Evolutionary conservation across 2,329 filamentous ascomycete genomes (phyloP), one percentile per base, ranked within the genome.

Genomic region (Septoria linicola): DNA sequence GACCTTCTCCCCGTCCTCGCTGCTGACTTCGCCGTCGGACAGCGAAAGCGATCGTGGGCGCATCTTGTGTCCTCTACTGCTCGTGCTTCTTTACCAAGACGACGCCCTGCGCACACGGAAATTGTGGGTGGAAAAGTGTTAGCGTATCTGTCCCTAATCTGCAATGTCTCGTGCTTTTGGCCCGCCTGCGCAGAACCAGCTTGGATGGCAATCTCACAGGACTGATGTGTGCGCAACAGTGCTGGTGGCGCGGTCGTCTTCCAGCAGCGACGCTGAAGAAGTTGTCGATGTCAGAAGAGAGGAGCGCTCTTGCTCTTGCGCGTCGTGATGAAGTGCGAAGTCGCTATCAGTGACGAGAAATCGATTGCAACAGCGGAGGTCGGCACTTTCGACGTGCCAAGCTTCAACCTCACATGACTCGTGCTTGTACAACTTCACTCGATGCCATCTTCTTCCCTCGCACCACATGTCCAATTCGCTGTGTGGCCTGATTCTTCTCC

Each of bases 21-120:
- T 36, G 59, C 54, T 57, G 72, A 92, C 89, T 78, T 95, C 89
- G 75, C 89, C 89, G 74, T 95, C 88, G 73, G 87, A 89, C 75
- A 85, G 89, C 63, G 87, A 88, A 74, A 85, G 89, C 64, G 76
- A 77, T 63, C 60, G 60, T 46, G 47, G 58, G 55, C 73, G 72
- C 73, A 72, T 72, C 58, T 57, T 66, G 61, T 55, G 55, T 48
- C 42, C 25, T 46, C 8, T 21, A 20, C 19, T 19, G 25, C 20
- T 8, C 23, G 35, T 48, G 52, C 21, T 43, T 25, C 48, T 32
- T 31, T 34, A 20, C 35, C 42, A 57, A 57, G 56, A 54, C 54
- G 52, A 45, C 31, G 58, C 60, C 60, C 60, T 59, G 56, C 57
- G 51, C 48, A 39, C 35, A n/a, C 34, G n/a, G 34, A 36, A 16